Base-by-base conservation (phyloP, 371 early-diverging fungal species). In the Massospora cicadina region DNA sequence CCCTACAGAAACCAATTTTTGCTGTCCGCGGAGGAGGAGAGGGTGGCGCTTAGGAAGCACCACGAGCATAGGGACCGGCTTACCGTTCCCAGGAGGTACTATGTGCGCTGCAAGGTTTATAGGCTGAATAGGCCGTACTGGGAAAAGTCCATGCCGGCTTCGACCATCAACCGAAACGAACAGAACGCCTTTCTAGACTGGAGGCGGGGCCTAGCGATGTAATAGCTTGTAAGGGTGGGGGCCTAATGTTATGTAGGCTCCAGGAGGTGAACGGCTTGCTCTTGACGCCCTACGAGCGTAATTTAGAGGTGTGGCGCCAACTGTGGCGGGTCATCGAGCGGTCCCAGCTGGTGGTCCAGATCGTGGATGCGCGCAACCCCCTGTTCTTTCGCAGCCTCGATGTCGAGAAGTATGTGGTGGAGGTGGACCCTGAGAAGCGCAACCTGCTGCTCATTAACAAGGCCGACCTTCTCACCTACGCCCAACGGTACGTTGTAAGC, bases 281-380 rank as follows among this genome's bases (percentile, higher is more conserved):
- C 64, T 71, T 98, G 71, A 98, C 98, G 17, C 97, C 99, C 24
- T 99, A 92, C 71, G 99, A 99, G 75, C 87, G 93, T 68, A 99
- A 99, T 75, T 69, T 99, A 27, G 98, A 99, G 78, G 93, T 99
- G 31, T 99, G 99, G 99, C 83, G 98, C 60, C 99, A 99, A 75
- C 81, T 99, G 61, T 99, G 99, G 99, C 83, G 99, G 30, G 98
- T 99, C 54, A 89, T 98, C 72, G 99, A 99, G 75, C 80, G 95
- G 63, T 91, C 95, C 32, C 92, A 98, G 66, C 66, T 96, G 67
- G 82, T 99, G 30, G 93, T 98, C 25, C 99, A 99, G 76, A 98
- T 99, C 67, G 96, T 99, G n/a, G 99, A 99, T 80, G 95, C 94
- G 23, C 83, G 99, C 65, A 95, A 99, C 76, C 98, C 98, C 0